Percentiles rank a stretch among this genome's conserved stretches.
Evolutionary conservation across 2,329 filamentous ascomycete genomes (phyloP).

Genomic region (Stemphylium vesicarium): DNA sequence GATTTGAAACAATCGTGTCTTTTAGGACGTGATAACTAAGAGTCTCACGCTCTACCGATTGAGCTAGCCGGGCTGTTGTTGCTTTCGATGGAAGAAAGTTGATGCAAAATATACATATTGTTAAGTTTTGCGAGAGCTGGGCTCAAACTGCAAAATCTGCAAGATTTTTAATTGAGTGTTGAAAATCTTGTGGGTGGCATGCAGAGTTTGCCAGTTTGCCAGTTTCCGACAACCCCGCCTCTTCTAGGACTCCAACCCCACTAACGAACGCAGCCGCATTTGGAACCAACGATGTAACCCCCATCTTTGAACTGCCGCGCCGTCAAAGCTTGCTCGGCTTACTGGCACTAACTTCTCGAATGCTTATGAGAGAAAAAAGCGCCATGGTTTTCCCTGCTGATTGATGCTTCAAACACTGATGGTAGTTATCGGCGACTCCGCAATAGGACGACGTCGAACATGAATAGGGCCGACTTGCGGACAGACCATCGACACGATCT

Average conservation of each 20-base stretch:
- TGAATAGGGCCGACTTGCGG: neutral
- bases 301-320: neutral
- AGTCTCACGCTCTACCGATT: constrained; percentile 53
- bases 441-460: neutral
- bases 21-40: constrained; percentile 34
- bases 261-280: neutral
- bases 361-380: neutral
- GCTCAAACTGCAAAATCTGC: neutral
- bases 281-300: neutral
- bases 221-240: neutral
- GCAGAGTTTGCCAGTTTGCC: constrained; percentile 1
- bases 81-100: neutral
- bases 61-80: constrained; percentile 20
- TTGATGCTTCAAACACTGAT: no score
- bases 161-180: neutral
- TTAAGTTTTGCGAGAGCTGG: no score
- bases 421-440: no score
- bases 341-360: neutral
- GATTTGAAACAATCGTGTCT: constrained; percentile 16
- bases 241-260: neutral
- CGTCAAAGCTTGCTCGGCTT: no score
- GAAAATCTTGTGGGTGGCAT: neutral
- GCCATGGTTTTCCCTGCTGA: neutral
- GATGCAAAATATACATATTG: neutral
- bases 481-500: neutral